Conservation (phyloP, 2,329 filamentous ascomycete species). For the Alternaria novae-zelandiae region DNA sequence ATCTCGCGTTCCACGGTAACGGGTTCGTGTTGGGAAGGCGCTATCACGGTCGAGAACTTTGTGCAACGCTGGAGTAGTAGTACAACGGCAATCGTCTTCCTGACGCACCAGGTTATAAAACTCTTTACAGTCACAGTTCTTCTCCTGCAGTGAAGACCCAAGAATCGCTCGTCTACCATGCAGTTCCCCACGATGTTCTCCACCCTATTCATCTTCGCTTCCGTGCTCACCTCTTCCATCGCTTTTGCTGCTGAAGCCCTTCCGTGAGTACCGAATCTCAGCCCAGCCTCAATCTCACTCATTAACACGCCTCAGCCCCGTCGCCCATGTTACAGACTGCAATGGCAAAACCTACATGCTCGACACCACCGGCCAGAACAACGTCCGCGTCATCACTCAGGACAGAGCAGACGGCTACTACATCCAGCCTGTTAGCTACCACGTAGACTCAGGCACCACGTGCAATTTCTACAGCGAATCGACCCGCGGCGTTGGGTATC, state of each 20-base stretch:
- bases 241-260: background rate
- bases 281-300: background rate
- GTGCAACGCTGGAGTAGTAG: background rate
- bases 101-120: background rate
- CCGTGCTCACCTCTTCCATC: background rate
- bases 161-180: background rate
- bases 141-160: background rate
- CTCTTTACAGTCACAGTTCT: background rate
- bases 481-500: conserved; percentile 2
- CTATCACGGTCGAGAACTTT: background rate
- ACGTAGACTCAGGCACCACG: background rate
- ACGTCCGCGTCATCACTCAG: conserved; percentile 2
- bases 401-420: conserved; percentile 4
- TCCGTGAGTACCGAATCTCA: background rate
- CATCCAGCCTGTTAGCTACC: conserved; percentile 3
- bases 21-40: background rate
- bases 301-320: background rate
- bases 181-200: background rate
- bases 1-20: background rate
- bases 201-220: background rate
- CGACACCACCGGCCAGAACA: background rate
- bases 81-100: background rate
- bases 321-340: conserved; percentile 3
- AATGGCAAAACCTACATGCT: conserved; percentile 6
- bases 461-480: conserved; percentile 16